phyloP scores from a whole-genome alignment of 176 grass and related monocot genomes.

The Aegilops bicornis region DNA sequence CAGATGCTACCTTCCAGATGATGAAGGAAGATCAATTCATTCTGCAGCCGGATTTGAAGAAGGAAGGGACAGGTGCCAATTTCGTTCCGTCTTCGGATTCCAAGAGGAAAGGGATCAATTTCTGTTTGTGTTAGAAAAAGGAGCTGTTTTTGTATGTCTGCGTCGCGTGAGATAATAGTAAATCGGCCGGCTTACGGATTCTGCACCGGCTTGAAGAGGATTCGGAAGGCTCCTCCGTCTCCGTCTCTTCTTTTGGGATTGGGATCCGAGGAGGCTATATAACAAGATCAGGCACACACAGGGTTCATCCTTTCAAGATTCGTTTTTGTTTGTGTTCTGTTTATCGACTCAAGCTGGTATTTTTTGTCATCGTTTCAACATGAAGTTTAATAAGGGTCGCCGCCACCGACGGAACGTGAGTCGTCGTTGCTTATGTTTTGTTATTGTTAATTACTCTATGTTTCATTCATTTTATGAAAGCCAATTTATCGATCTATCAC shows the following conservation, averaged over 20 bases:
- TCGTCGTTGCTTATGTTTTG: neutral
- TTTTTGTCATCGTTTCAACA: too few relatives aligned
- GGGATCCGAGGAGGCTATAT: too few relatives aligned
- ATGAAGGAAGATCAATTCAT: neutral
- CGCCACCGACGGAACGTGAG: neutral
- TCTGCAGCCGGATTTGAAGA: neutral
- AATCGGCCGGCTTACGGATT: neutral
- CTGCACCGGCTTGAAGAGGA: too few relatives aligned
- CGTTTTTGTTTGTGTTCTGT: too few relatives aligned
- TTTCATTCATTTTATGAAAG: neutral
- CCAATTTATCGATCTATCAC: neutral
- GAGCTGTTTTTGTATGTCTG: neutral
- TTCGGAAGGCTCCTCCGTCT: too few relatives aligned
- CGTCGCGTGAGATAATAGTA: neutral
- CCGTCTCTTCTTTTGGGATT: too few relatives aligned
- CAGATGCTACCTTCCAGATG: neutral
- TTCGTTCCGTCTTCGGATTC: neutral
- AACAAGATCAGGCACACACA: too few relatives aligned
- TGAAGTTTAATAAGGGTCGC: too few relatives aligned
- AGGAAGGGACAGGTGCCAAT: neutral
- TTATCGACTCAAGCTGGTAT: too few relatives aligned
- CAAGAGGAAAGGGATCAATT: neutral
- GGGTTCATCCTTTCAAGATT: too few relatives aligned
- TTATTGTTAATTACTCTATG: neutral
- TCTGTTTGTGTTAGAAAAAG: neutral